Evolutionary conservation across 345 rosid species (phyloP), one percentile per base, ranked within the genome.

Genomic region (Hypericum androsaemum): DNA sequence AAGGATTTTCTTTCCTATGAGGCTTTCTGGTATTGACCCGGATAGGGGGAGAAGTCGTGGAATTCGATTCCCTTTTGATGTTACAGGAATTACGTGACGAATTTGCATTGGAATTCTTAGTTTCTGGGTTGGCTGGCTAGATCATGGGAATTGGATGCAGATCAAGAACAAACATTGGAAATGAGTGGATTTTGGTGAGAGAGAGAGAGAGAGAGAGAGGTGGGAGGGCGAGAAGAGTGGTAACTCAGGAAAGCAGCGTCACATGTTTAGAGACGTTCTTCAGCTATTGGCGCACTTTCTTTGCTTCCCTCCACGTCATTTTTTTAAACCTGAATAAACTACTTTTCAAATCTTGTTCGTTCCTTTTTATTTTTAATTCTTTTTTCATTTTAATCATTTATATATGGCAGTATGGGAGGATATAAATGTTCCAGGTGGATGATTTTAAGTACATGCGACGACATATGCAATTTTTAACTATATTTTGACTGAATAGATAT

Each of bases 221-320:
- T 48, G 61, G 52, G 41, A 6, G 49, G 66, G 65, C 65, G 71
- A 66, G 51, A 62, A 49, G 57, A 52, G 66, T 64, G 77, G 74
- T 4, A 22, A 22, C 32, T 22, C 60, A 56, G 41, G 64, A 17
- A 48, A 64, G 63, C 44, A 52, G 57, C 51, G 61, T 41, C 59
- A 39, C 36, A 36, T 35, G 68, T 64, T 57, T 57, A 52, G 68
- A 62, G 43, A 51, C 48, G 58, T 49, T 74, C 62, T 62, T 69
- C 77, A 77, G 86, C 78, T 59, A 68, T 74, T 78, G 79, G 59
- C 92, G 82, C 84, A 64, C 71, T 68, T 68, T 22, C 77, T 62
- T 53, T 61, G 38, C 44, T 58, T 62, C 63, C 77, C 64, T 63
- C 76, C 80, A 70, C 72, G 70, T 80, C 39, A 35, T 1, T 22